Conservation (phyloP, 2,329 filamentous ascomycete species). For the Sporothrix luriei region DNA sequence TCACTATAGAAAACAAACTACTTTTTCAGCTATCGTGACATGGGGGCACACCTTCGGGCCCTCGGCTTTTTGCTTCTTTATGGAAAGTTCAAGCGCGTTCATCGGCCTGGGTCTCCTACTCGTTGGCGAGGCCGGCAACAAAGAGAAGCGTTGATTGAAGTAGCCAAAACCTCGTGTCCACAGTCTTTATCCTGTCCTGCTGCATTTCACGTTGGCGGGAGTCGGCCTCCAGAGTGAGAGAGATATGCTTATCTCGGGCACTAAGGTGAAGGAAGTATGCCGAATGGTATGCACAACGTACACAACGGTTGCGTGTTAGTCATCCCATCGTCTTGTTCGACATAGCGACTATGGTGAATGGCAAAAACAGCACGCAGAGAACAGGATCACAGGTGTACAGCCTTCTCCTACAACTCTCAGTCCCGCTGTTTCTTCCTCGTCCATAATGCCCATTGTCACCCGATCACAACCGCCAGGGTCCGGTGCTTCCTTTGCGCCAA, state of each 20-base stretch:
- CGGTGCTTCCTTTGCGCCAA: not conserved
- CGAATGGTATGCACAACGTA: not conserved
- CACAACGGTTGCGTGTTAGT: constrained; percentile 23
- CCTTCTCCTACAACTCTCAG: too few relatives aligned
- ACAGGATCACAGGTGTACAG: too few relatives aligned
- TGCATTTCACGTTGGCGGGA: constrained; percentile 5
- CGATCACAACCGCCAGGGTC: not conserved
- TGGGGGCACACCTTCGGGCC: constrained; percentile 13
- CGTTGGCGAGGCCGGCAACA: not conserved
- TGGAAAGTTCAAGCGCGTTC: not conserved
- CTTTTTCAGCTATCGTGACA: not conserved
- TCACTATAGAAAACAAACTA: too few relatives aligned
- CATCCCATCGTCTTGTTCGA: not conserved
- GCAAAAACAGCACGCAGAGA: too few relatives aligned
- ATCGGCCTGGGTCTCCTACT: not conserved
- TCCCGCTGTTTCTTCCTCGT: not conserved
- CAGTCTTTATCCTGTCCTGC: not conserved
- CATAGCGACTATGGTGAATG: not conserved
- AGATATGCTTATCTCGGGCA: too few relatives aligned
- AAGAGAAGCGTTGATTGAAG: not conserved
- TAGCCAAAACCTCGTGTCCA: not conserved
- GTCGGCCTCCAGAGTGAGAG: not conserved
- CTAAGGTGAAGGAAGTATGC: not conserved
- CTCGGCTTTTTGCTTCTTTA: not conserved
- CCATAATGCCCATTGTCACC: not conserved